Conservation (phyloP, 2,329 filamentous ascomycete genomes). For the Meredithiella fracta region DNA sequence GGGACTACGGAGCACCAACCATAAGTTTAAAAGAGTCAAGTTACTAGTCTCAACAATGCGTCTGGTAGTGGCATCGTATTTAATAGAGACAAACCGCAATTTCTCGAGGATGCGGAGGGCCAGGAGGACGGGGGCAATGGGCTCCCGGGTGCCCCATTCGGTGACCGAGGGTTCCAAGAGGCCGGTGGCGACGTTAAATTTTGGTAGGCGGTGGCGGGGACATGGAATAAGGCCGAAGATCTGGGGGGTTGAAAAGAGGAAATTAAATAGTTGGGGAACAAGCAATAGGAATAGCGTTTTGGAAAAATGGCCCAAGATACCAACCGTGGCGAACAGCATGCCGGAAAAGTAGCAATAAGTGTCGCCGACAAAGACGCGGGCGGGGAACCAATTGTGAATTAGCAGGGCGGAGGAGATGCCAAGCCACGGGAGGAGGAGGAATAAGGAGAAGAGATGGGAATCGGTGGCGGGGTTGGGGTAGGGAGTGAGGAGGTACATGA, state of each 20-base stretch:
- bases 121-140: conserved; percentile 44
- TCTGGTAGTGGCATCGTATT: conserved; percentile 49
- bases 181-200: conserved; percentile 71
- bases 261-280: conserved; percentile 91
- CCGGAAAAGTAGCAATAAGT: conserved; percentile 99
- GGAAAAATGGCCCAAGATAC: conserved; percentile 92
- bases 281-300: conserved; percentile 88
- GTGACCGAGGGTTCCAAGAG: conserved; percentile 76
- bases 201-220: conserved; percentile 78
- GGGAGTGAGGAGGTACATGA: conserved; percentile 66
- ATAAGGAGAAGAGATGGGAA: conserved; percentile 89
- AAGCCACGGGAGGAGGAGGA: conserved; percentile 84
- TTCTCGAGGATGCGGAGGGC: conserved; percentile 51
- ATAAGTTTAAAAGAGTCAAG: conserved; percentile 85
- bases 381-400: conserved; percentile 89
- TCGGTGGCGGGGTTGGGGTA: conserved; percentile 89
- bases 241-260: conserved; percentile 82
- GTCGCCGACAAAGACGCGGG: conserved; percentile 89
- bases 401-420: conserved; percentile 79
- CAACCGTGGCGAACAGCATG: conserved; percentile 96
- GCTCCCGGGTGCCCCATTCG: conserved; percentile 55
- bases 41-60: conserved; percentile 69
- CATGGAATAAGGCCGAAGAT: conserved; percentile 82
- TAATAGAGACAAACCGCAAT: conserved; percentile 52
- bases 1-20: conserved; percentile 89